A percentile compares a stretch with the other conserved stretches of the same genome.
Conservation (phyloP, 2,329 filamentous ascomycete species). For the Pseudogymnoascus sp. region DNA sequence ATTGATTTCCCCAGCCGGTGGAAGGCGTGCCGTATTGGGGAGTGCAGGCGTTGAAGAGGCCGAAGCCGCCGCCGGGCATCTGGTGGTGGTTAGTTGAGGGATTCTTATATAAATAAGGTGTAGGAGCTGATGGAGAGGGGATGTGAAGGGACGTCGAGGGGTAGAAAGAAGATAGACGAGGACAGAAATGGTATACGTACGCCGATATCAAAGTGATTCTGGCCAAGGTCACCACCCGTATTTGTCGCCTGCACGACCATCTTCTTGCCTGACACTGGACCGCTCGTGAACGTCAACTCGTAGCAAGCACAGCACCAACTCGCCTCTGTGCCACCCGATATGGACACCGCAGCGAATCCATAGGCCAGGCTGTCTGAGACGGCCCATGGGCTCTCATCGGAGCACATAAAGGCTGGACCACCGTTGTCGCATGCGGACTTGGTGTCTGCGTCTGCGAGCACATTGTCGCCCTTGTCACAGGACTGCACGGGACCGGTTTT, state of each 20-base stretch:
- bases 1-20: conserved; percentile 36
- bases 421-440: conserved; percentile 45
- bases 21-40: conserved; percentile 37
- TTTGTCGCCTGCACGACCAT: conserved; percentile 59
- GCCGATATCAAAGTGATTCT: conserved; percentile 50
- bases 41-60: conserved; percentile 44
- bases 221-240: conserved; percentile 47
- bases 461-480: conserved; percentile 47
- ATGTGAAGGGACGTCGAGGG: background rate
- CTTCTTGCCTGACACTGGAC: conserved; percentile 47
- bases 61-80: conserved; percentile 48
- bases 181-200: conserved; percentile 14
- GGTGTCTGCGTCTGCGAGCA: conserved; percentile 40
- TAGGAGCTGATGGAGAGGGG: background rate
- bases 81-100: conserved; percentile 14
- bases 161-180: background rate
- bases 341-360: conserved; percentile 53
- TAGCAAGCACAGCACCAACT: conserved; percentile 62
- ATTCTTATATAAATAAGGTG: background rate
- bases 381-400: conserved; percentile 53
- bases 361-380: conserved; percentile 50
- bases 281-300: conserved; percentile 38
- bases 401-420: conserved; percentile 52
- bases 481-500: conserved; percentile 39
- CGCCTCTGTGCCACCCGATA: conserved; percentile 45